These are phyloP conservation scores for Prunus mongolica DNA, from an alignment of 306 rosid genomes.

Conservation along the genomic window DNA sequence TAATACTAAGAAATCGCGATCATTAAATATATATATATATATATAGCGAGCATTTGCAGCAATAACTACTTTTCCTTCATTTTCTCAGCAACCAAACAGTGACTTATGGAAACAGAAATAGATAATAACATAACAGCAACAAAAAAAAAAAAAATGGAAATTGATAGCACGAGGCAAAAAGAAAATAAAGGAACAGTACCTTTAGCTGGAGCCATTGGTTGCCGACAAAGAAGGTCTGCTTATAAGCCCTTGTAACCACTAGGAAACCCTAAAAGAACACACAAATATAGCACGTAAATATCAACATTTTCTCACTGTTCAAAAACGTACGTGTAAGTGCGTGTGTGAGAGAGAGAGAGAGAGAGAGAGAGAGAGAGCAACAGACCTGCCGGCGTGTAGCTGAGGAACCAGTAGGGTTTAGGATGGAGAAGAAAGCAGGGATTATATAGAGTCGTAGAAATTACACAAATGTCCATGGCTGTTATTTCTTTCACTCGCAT, in stretches of 20 bases:
- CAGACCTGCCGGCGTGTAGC: slow-evolving; percentile 23
- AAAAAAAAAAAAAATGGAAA: neutral
- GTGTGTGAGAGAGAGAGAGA: neutral
- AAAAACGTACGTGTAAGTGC: neutral
- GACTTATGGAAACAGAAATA: neutral
- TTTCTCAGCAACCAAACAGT: neutral
- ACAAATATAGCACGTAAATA: neutral
- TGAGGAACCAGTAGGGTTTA: slow-evolving; percentile 29
- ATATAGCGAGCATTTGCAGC: neutral
- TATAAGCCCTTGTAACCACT: neutral
- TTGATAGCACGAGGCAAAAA: neutral
- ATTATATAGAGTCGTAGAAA: neutral
- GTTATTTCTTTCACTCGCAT: neutral
- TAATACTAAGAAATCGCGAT: neutral
- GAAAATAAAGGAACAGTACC: slow-evolving; percentile 23
- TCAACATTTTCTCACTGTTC: neutral
- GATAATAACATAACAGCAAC: neutral
- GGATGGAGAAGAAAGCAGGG: neutral
- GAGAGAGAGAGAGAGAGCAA: neutral
- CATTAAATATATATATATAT: no score
- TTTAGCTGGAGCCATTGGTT: slow-evolving; percentile 59
- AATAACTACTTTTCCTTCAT: neutral
- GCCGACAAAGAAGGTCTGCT: slow-evolving; percentile 14
- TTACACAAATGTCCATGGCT: slow-evolving; percentile 13
- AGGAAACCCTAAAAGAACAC: slow-evolving; percentile 11